Conservation (phyloP, 768 basidiomycete genomes). For the Daedaleopsis nitida region DNA sequence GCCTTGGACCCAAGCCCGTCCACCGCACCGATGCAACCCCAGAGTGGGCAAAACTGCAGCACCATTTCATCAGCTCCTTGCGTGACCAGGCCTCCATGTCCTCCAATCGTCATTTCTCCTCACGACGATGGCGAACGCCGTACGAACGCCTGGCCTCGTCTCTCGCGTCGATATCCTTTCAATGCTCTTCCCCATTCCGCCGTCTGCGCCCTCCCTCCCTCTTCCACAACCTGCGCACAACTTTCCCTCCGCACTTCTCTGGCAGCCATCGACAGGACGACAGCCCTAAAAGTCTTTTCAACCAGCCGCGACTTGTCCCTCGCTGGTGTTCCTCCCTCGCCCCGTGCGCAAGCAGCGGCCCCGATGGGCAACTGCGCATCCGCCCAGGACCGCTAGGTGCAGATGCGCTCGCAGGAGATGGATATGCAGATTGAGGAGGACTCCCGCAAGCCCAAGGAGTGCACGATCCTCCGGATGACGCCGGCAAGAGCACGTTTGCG, state of each 20-base stretch:
- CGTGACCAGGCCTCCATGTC: no score
- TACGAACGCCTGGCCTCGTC: conserved; percentile 7
- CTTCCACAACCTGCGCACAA: conserved; percentile 14
- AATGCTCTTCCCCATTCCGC: conserved; percentile 1
- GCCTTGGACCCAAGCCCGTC: no score
- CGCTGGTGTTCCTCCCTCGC: conserved; percentile 9
- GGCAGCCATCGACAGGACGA: neutral
- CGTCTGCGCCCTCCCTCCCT: neutral
- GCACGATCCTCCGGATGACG: conserved; percentile 93
- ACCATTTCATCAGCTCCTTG: no score
- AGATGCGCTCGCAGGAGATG: conserved; percentile 69
- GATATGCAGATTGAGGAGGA: conserved; percentile 89
- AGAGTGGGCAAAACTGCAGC: no score
- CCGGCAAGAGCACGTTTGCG: conserved; percentile 93
- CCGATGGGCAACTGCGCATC: conserved; percentile 74
- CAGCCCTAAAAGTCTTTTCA: neutral
- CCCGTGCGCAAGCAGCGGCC: conserved; percentile 7
- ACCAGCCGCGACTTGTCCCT: neutral
- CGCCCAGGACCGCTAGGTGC: conserved; percentile 55
- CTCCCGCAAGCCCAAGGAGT: conserved; percentile 78
- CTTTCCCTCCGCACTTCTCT: conserved; percentile 1
- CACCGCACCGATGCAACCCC: no score
- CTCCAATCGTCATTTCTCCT: no score
- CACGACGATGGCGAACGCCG: no score
- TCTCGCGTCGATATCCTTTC: conserved; percentile 6